Evolutionary conservation across 2,329 filamentous ascomycete species (phyloP), one percentile per base, ranked within the genome.

Genomic region (Chrysosporium keratinophilum): DNA sequence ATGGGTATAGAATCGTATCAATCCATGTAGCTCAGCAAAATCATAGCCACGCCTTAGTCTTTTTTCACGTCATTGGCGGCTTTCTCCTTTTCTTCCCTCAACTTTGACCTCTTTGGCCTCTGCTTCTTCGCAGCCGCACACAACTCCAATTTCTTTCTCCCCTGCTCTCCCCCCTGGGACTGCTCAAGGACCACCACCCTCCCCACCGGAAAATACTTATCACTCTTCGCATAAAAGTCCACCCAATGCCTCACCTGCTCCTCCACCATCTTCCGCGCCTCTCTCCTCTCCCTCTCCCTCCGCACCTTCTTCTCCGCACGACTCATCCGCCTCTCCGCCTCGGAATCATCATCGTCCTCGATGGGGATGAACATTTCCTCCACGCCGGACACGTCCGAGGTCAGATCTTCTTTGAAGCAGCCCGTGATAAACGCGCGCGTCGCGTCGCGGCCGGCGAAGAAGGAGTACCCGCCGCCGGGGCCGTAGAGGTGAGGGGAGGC

Each of bases 381-480:
- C 3, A 88, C 84, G 44, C 93, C 93, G 57, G 87, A 80, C 67
- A 96, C 73, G 72, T 98, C 93, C 2, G 86, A 78, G 1, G 84
- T 93, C 33, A 83, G 76, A 74, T 98, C 93, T 59, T 88, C 84
- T 39, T 80, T 74, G 73, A 98, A 98, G 70, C 93, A 98, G 15
- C 88, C 88, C 1, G 93, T 97, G 9, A 98, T 83, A 69, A 89
- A 98, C 17, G 84, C 88, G 47, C 93, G 84, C 12, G 86, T 82
- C 34, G 91, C 90, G 70, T 98, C 93, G 58, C 78, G 78, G 57
- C 91, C 93, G 0, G 89, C 81, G 69, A 98, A 95, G 72, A 85
- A 84, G 64, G 83, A 78, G 76, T 98, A 98, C 37, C 82, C 82
- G 3, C 90, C 93, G 28, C 88, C 89, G 0, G 90, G 84, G 0